Conservation (phyloP, 805 yeast species). For the Wickerhamia fluorescens region DNA sequence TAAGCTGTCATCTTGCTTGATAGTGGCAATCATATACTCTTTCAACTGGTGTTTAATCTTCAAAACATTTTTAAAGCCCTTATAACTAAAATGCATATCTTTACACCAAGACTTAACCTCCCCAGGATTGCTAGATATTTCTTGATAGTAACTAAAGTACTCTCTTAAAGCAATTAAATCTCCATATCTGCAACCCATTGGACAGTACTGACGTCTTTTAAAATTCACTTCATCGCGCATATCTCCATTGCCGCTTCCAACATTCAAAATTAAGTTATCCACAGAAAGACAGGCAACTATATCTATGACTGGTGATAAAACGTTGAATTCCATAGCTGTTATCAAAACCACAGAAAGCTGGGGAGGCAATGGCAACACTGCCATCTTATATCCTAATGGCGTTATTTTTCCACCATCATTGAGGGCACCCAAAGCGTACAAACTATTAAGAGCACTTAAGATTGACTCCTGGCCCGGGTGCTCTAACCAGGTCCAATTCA, state of each 20-base stretch:
- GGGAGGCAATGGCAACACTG: constrained; percentile 86
- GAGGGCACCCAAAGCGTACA: constrained; percentile 74
- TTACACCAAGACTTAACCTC: constrained; percentile 81
- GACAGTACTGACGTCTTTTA: constrained; percentile 60
- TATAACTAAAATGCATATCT: constrained; percentile 64
- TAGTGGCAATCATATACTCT: constrained; percentile 53
- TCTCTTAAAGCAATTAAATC: constrained; percentile 82
- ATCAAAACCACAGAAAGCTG: constrained; percentile 81
- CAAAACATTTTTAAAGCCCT: constrained; percentile 73
- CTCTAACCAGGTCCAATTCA: constrained; percentile 90
- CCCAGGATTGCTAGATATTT: constrained; percentile 23
- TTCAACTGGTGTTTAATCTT: constrained; percentile 70
- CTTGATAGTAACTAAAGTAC: constrained; percentile 49
- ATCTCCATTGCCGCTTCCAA: constrained; percentile 53
- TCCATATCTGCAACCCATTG: constrained; percentile 67
- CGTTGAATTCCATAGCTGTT: constrained; percentile 53
- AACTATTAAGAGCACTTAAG: constrained; percentile 66
- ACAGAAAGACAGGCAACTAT: constrained; percentile 91
- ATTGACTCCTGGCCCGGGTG: constrained; percentile 78
- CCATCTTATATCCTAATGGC: constrained; percentile 75
- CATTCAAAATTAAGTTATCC: constrained; percentile 77
- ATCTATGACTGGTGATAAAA: constrained; percentile 67
- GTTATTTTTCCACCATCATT: constrained; percentile 75
- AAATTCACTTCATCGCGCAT: constrained; percentile 79
- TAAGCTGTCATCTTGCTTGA: constrained; percentile 33